Conservation (phyloP, 495 filamentous ascomycete genomes). For the Penicillium ochrochloron region DNA sequence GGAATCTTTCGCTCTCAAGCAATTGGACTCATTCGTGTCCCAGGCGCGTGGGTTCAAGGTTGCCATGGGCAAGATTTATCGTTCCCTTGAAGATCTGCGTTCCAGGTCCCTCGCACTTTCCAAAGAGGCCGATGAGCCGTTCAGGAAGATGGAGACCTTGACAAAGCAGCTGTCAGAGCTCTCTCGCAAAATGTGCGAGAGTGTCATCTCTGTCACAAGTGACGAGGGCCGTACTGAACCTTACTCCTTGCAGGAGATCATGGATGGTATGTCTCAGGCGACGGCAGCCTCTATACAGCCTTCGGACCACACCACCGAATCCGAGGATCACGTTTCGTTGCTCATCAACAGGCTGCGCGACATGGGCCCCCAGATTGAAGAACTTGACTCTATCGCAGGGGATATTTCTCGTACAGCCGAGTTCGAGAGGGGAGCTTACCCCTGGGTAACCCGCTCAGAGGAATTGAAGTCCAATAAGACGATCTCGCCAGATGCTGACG, state of each 20-base stretch:
- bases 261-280: constrained; percentile 62
- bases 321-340: constrained; percentile 69
- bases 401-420: constrained; percentile 82
- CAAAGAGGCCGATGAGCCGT: constrained; percentile 55
- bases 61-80: constrained; percentile 75
- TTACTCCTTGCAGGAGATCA: constrained; percentile 67
- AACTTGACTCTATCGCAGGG: constrained; percentile 70
- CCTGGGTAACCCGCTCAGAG: constrained; percentile 82
- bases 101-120: constrained; percentile 75
- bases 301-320: constrained; percentile 38
- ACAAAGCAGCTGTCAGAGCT: constrained; percentile 70
- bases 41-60: constrained; percentile 85
- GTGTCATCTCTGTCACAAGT: constrained; percentile 64
- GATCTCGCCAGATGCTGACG: constrained; percentile 77
- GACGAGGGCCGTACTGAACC: constrained; percentile 76
- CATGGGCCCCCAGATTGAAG: constrained; percentile 67
- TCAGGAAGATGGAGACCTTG: constrained; percentile 64
- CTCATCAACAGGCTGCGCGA: constrained; percentile 68
- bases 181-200: constrained; percentile 67
- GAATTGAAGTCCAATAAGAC: constrained; percentile 79
- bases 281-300: constrained; percentile 41
- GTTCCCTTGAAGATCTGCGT: constrained; percentile 78
- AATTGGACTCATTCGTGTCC: constrained; percentile 70
- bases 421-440: constrained; percentile 75
- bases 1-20: constrained; percentile 67